Conservation (phyloP, 306 rosid species). For the Pachyrhizus erosus region DNA sequence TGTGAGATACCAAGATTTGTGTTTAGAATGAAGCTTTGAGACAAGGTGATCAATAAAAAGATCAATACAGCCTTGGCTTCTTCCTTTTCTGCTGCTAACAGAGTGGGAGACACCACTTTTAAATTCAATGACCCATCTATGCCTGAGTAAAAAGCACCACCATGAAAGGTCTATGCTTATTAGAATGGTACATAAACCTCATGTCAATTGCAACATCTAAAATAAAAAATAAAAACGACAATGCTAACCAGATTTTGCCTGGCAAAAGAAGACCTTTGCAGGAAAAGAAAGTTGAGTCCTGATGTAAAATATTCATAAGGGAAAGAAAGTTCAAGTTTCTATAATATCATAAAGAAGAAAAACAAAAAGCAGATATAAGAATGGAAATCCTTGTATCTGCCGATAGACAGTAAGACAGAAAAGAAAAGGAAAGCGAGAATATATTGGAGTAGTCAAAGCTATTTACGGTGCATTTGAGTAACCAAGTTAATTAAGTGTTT, state of each 20-base stretch:
- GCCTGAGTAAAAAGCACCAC: conserved; percentile 47
- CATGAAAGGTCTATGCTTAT: not conserved
- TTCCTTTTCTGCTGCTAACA: conserved; percentile 90
- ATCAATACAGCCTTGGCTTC: conserved; percentile 91
- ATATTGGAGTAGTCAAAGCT: not conserved
- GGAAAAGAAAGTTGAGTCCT: conserved; percentile 64
- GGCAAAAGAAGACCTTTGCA: conserved; percentile 61
- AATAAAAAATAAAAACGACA: conserved; percentile 1
- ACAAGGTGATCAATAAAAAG: conserved; percentile 77
- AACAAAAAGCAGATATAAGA: not conserved
- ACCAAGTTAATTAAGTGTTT: not conserved
- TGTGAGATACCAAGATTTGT: conserved; percentile 91
- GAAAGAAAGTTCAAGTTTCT: not conserved
- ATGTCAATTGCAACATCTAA: conserved; percentile 14
- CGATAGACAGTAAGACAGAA: not conserved
- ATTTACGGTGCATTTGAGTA: not conserved
- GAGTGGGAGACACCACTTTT: conserved; percentile 66
- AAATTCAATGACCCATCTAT: conserved; percentile 63
- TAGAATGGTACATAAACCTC: conserved; percentile 32
- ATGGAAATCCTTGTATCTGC: not conserved
- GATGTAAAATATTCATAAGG: conserved; percentile 31
- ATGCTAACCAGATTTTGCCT: conserved; percentile 68
- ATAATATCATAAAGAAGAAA: not conserved
- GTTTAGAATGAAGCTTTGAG: conserved; percentile 79
- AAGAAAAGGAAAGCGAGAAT: not conserved